phyloP scores from a whole-genome alignment of 768 basidiomycete genomes.

The Podaxis sp. region DNA sequence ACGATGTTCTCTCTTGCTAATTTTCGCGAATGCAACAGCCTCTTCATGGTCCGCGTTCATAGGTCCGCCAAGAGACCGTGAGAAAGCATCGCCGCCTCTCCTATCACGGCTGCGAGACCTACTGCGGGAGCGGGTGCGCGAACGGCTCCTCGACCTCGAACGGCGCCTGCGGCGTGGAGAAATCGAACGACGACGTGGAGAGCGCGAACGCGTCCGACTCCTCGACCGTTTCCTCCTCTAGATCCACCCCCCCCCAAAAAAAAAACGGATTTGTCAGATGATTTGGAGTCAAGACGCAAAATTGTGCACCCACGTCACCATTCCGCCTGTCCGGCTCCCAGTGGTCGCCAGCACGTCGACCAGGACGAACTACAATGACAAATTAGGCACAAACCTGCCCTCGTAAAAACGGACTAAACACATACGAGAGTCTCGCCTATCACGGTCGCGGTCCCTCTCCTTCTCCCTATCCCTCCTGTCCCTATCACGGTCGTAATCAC shows the following conservation, averaged over 20 bases:
- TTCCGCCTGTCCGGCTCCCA: constrained; percentile 82
- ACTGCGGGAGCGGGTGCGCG: constrained; percentile 37
- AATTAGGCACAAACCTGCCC: neutral
- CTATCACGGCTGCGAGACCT: constrained; percentile 67
- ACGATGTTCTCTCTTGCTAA: constrained; percentile 96
- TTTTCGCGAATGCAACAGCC: constrained; percentile 91
- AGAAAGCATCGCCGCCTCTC: constrained; percentile 59
- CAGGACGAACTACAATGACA: constrained; percentile 26
- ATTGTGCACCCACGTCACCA: constrained; percentile 51
- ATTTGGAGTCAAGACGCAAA: constrained; percentile 4
- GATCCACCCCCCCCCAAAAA: neutral
- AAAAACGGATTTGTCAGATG: neutral
- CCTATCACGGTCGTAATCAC: constrained; percentile 44
- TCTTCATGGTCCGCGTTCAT: constrained; percentile 92
- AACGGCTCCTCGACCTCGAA: constrained; percentile 31
- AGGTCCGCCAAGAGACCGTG: constrained; percentile 80
- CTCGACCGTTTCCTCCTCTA: constrained; percentile 71
- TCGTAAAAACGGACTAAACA: constrained; percentile 8
- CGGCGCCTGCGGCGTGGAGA: constrained; percentile 65
- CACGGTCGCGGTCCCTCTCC: constrained; percentile 28
- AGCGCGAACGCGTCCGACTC: constrained; percentile 62
- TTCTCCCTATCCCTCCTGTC: constrained; percentile 36
- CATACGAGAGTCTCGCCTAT: constrained; percentile 57
- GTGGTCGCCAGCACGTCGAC: constrained; percentile 61
- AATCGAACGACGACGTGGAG: constrained; percentile 57